Percentiles rank a stretch among this genome's conserved stretches.
Conservation (phyloP, 192 early-diverging fungal genomes). For the Nowakowskiella sp. region DNA sequence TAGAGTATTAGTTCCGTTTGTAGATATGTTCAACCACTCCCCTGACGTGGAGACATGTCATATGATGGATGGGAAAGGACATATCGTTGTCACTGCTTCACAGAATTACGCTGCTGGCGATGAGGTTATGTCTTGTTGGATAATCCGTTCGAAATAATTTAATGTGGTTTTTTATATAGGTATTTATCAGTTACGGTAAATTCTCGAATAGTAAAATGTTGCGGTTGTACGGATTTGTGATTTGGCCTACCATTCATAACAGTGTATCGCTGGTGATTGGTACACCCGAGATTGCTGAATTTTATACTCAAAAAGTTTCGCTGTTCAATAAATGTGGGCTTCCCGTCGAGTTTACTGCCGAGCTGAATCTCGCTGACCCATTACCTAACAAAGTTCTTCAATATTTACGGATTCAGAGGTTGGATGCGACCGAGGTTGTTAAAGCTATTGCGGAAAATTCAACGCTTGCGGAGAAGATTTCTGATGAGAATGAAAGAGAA, state of each 20-base stretch:
- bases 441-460: not conserved
- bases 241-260: slow-evolving; percentile 24
- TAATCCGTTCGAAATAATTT: too few relatives aligned
- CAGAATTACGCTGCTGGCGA: too few relatives aligned
- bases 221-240: slow-evolving; percentile 32
- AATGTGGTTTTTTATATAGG: too few relatives aligned
- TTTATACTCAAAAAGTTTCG: slow-evolving; percentile 23
- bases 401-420: slow-evolving; percentile 31
- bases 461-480: slow-evolving; percentile 5
- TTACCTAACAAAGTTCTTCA: slow-evolving; percentile 23
- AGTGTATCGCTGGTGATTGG: slow-evolving; percentile 24
- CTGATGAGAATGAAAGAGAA: slow-evolving; percentile 27
- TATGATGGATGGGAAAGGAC: too few relatives aligned
- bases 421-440: slow-evolving; percentile 10
- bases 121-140: too few relatives aligned
- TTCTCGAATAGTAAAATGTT: slow-evolving; percentile 25
- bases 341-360: slow-evolving; percentile 6
- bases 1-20: too few relatives aligned
- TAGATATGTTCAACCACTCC: too few relatives aligned
- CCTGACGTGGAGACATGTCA: too few relatives aligned
- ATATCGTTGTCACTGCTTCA: too few relatives aligned
- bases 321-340: slow-evolving; percentile 15
- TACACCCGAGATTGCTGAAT: slow-evolving; percentile 20
- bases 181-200: slow-evolving; percentile 30
- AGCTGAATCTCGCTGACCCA: slow-evolving; percentile 24